phyloP scores from a whole-genome alignment of 495 filamentous ascomycete genomes.

The Hyphodiscus hymeniophilus region DNA sequence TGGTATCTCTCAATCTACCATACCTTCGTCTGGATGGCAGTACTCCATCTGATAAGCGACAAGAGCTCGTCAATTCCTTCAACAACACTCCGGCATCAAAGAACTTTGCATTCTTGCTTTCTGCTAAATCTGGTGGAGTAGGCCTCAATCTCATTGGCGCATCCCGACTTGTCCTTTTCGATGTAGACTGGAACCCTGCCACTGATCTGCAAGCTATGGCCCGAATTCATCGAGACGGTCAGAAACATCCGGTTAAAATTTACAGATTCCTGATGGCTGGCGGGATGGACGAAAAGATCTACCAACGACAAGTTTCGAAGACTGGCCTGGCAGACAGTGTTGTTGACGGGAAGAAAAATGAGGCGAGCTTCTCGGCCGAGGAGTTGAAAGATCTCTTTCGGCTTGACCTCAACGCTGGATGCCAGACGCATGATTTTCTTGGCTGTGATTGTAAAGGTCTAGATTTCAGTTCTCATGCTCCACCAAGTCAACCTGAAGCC shows the following conservation, averaged over 20 bases:
- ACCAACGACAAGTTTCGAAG: slow-evolving; percentile 74
- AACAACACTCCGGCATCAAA: slow-evolving; percentile 49
- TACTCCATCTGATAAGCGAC: slow-evolving; percentile 60
- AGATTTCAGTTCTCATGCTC: slow-evolving; percentile 12
- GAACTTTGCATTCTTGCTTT: slow-evolving; percentile 71
- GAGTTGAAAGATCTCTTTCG: slow-evolving; percentile 68
- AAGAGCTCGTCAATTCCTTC: slow-evolving; percentile 70
- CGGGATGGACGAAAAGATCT: slow-evolving; percentile 77
- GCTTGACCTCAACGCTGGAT: slow-evolving; percentile 48
- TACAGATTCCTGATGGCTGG: slow-evolving; percentile 68
- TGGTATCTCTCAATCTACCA: slow-evolving; percentile 52
- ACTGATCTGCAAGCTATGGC: slow-evolving; percentile 84
- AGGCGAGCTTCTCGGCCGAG: slow-evolving; percentile 54
- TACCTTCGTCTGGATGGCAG: slow-evolving; percentile 69
- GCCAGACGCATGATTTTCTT: slow-evolving; percentile 65
- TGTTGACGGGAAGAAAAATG: slow-evolving; percentile 45
- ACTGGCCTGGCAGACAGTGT: slow-evolving; percentile 40
- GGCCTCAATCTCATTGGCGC: slow-evolving; percentile 76
- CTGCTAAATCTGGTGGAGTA: slow-evolving; percentile 68
- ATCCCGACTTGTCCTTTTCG: slow-evolving; percentile 67
- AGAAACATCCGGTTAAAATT: slow-evolving; percentile 61
- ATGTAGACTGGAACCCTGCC: slow-evolving; percentile 79
- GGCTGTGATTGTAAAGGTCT: slow-evolving; percentile 58
- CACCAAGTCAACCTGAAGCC: slow-evolving; percentile 12
- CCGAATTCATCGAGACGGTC: slow-evolving; percentile 71